A percentile compares a stretch with the other conserved stretches of the same genome.
Evolutionary conservation across 495 filamentous ascomycete species (phyloP).

Genomic region (Letharia lupina): DNA sequence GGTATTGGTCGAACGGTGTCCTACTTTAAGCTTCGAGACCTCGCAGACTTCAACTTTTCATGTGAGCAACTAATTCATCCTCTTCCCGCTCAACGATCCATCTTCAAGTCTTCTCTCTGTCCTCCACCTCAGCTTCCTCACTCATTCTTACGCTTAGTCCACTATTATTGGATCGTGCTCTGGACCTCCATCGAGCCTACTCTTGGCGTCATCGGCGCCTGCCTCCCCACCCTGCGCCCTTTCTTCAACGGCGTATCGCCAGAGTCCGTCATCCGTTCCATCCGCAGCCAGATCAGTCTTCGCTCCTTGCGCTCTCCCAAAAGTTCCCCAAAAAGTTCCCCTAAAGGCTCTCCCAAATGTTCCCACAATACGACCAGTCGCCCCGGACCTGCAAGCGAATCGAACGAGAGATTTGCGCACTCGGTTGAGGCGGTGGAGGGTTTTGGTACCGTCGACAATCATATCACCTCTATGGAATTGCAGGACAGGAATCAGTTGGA

Average conservation of each 20-base stretch:
- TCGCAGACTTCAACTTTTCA: conserved; percentile 3
- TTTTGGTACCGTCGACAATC: not conserved
- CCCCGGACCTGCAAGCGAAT: not conserved
- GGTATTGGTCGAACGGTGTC: conserved; percentile 35
- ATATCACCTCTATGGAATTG: not conserved
- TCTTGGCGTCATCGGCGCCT: conserved; percentile 15
- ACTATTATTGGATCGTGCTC: conserved; percentile 15
- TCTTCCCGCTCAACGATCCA: not conserved
- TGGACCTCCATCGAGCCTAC: conserved; percentile 18
- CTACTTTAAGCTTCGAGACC: conserved; percentile 12
- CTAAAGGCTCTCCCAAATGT: not conserved
- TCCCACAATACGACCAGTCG: not conserved
- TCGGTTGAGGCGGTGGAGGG: not conserved
- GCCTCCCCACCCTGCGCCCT: conserved; percentile 15
- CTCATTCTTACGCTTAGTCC: conserved; percentile 3
- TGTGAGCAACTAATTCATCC: conserved; percentile 4
- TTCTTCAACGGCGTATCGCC: conserved; percentile 17
- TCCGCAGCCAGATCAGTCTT: conserved; percentile 40
- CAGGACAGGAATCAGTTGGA: not conserved
- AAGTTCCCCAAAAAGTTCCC: not conserved
- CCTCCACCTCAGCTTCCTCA: not conserved
- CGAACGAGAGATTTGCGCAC: not conserved
- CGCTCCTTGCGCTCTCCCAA: conserved; percentile 30
- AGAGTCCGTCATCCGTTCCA: conserved; percentile 42
- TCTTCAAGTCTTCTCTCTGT: not conserved